Evolutionary conservation across 257 asterid species (phyloP).

Genomic region (Rhazya stricta): DNA sequence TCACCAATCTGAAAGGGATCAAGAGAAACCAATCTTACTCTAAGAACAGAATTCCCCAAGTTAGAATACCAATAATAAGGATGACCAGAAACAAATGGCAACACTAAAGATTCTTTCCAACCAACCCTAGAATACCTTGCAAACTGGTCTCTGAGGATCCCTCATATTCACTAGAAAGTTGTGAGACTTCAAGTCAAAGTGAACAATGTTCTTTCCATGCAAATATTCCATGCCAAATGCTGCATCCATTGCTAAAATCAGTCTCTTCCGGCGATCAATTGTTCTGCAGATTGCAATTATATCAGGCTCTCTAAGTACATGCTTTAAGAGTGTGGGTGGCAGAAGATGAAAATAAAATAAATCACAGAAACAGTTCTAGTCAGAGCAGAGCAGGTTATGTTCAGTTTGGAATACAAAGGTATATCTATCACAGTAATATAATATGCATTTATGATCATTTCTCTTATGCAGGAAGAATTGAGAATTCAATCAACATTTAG

Average conservation of each 20-base stretch:
- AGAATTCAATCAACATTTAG: background rate
- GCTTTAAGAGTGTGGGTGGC: background rate
- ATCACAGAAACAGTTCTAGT: background rate
- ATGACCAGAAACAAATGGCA: background rate
- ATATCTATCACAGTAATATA: background rate
- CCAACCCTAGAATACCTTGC: slow-evolving; percentile 24
- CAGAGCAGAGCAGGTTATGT: background rate
- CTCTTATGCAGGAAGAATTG: background rate
- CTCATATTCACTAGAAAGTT: slow-evolving; percentile 33
- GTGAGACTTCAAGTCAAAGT: slow-evolving; percentile 35
- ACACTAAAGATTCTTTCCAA: background rate
- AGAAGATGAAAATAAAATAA: background rate
- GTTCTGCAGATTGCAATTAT: slow-evolving; percentile 21
- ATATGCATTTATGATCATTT: background rate
- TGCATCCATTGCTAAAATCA: slow-evolving; percentile 33
- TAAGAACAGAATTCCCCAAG: background rate
- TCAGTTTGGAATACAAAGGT: background rate
- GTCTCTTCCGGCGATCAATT: slow-evolving; percentile 29
- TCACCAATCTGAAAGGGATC: slow-evolving; percentile 29
- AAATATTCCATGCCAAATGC: slow-evolving; percentile 37
- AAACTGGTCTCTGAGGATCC: slow-evolving; percentile 33
- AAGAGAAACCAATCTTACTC: background rate
- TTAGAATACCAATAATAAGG: background rate
- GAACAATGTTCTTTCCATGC: slow-evolving; percentile 29
- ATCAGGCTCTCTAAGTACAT: background rate